Evolutionary conservation across 2,329 filamentous ascomycete genomes (phyloP), one percentile per base, ranked within the genome.

Genomic region (Fusarium tupiense): DNA sequence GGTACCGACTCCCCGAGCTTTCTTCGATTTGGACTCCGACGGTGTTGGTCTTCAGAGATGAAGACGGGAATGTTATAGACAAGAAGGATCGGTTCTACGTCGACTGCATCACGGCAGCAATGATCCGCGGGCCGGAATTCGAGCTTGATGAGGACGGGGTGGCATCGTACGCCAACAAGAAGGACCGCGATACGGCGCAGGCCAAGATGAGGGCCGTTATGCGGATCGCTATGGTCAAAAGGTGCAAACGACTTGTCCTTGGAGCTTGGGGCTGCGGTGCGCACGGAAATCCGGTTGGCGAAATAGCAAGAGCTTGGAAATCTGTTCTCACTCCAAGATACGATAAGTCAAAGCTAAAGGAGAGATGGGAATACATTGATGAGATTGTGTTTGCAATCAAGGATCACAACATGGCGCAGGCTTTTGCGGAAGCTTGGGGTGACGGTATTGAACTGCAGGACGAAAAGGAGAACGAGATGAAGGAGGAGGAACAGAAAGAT

Each of bases 201-300:
- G 80, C 81, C 12, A 91, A 91, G 80, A 91, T 92, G 86, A 83
- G 84, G 33, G 85, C 84, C 11, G 89, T 91, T 4, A 76, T 92
- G 79, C 83, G 89, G 4, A 86, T 91, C 9, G 83, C 85, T 6
- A 79, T 83, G 14, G 76, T 81, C 3, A 86, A 85, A 65, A 86
- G 87, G 0, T 83, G 83, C 8, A 83, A 81, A 43, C 86, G 82
- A 63, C 74, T 92, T 1, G 87, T 92, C 0, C 82, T 92, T 0
- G 91, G 91, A 0, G 90, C 90, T 0, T 92, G 90, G 89, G 91
- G 91, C 0, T 91, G 90, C 68, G 90, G 90, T 6, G 89, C 89
- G 0, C 90, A 91, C 65, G 89, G 89, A 0, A 92, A 92, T 70
- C 91, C 90, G 0, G 86, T 90, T 0, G 81, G 81, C 4, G 89